phyloP scores from a whole-genome alignment of 345 rosid species.

The Citrus inodora region DNA sequence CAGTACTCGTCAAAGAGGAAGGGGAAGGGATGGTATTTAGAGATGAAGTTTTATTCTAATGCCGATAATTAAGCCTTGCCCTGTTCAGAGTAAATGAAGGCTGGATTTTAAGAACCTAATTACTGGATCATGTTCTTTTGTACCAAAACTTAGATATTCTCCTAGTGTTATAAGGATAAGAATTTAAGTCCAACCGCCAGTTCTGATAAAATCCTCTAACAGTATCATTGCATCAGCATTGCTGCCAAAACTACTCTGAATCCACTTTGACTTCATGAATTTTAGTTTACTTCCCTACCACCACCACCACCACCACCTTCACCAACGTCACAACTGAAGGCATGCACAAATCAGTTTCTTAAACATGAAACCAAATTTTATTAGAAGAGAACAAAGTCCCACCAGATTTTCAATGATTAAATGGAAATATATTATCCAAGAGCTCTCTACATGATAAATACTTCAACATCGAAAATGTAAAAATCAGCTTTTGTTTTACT shows the following conservation, averaged over 20 bases:
- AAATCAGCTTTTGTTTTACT: not conserved
- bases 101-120: not conserved
- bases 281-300: not conserved
- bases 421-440: not conserved
- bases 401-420: not conserved
- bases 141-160: not conserved
- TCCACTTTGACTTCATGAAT: not conserved
- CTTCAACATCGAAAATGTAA: not conserved
- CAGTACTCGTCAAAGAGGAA: not conserved
- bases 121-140: not conserved
- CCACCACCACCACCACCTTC: not conserved
- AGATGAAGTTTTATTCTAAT: not conserved
- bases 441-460: not conserved
- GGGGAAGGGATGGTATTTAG: not conserved
- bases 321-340: not conserved
- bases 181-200: not conserved
- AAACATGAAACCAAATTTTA: not conserved
- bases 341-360: not conserved
- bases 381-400: not conserved
- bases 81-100: not conserved
- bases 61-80: not conserved
- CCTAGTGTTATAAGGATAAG: not conserved
- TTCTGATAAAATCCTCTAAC: not conserved
- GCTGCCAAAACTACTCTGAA: not conserved
- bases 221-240: not conserved